Percentiles rank a stretch among this genome's conserved stretches.
phyloP scores from a whole-genome alignment of 2,329 filamentous ascomycete genomes.

The Fusarium albidum region DNA sequence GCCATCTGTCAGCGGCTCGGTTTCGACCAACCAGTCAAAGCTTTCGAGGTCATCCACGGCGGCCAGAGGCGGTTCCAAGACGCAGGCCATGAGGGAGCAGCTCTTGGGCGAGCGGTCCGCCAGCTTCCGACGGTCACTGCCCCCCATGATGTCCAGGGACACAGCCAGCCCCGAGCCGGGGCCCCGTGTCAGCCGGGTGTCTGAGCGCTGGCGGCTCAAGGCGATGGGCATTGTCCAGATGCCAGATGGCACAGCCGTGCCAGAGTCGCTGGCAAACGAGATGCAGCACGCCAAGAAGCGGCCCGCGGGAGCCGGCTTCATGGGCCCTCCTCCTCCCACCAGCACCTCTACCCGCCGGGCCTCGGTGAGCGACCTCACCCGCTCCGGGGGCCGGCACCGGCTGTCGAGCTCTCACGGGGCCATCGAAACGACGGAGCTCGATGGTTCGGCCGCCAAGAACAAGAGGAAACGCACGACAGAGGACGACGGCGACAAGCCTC shows the following conservation, averaged over 20 bases:
- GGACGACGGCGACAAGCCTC: constrained; percentile 33
- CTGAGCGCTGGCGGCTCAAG: constrained; percentile 56
- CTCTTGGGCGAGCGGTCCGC: constrained; percentile 40
- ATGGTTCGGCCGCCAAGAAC: constrained; percentile 34
- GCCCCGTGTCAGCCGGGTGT: constrained; percentile 47
- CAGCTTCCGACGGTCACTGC: constrained; percentile 51
- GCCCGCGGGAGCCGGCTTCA: constrained; percentile 46
- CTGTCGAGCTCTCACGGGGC: constrained; percentile 36
- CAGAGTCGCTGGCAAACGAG: constrained; percentile 58
- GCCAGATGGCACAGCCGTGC: constrained; percentile 61
- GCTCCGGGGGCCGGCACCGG: constrained; percentile 24
- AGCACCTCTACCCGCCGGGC: constrained; percentile 33
- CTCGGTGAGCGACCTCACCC: constrained; percentile 34
- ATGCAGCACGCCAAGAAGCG: constrained; percentile 53
- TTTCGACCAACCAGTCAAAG: constrained; percentile 31
- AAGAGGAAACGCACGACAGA: constrained; percentile 46
- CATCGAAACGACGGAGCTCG: constrained; percentile 10
- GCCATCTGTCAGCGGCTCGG: constrained; percentile 33
- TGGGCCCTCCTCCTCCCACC: constrained; percentile 39
- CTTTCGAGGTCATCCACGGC: constrained; percentile 26
- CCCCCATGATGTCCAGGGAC: constrained; percentile 44
- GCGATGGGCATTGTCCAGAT: constrained; percentile 62
- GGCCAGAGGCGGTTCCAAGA: constrained; percentile 45
- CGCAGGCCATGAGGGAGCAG: constrained; percentile 47
- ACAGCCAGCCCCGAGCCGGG: constrained; percentile 37